Conservation (phyloP, 352 stramenopile genomes). For the Phytophthora sojae region DNA sequence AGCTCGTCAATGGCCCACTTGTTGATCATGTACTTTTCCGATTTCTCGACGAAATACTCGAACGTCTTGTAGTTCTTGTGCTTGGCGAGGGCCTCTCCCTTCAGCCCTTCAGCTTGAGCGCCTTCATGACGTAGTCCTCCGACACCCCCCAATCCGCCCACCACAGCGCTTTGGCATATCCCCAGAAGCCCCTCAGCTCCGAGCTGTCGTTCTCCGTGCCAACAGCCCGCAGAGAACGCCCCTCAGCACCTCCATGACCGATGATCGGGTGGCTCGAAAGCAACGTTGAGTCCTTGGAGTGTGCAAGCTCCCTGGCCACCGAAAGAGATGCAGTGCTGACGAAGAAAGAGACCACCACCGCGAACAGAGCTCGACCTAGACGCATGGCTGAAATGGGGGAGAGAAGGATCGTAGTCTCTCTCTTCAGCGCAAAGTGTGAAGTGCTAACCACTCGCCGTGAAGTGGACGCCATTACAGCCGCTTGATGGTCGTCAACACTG, state of each 20-base stretch:
- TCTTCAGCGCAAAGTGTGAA: no score
- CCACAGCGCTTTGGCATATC: neutral
- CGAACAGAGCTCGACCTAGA: no score
- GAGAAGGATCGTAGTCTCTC: no score
- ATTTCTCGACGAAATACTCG: neutral
- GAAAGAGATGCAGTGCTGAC: neutral
- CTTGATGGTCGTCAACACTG: neutral
- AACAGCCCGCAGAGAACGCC: neutral
- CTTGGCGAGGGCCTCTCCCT: neutral
- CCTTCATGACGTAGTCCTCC: neutral
- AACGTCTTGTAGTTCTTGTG: conserved; percentile 3
- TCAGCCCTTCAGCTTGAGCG: neutral
- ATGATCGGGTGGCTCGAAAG: neutral
- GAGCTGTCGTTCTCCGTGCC: neutral
- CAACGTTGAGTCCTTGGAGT: neutral
- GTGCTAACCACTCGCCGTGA: no score
- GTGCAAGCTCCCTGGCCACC: neutral
- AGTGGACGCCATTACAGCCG: no score
- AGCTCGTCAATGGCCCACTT: neutral
- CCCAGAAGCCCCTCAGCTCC: neutral
- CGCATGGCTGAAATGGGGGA: no score
- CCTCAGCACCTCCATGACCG: neutral
- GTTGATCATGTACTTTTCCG: neutral
- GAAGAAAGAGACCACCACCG: neutral
- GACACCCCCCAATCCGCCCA: neutral